These are phyloP conservation scores for Nakaseomyces kungkrabaensis DNA, from an alignment of 1,139 yeast species.

Conservation along the genomic window DNA sequence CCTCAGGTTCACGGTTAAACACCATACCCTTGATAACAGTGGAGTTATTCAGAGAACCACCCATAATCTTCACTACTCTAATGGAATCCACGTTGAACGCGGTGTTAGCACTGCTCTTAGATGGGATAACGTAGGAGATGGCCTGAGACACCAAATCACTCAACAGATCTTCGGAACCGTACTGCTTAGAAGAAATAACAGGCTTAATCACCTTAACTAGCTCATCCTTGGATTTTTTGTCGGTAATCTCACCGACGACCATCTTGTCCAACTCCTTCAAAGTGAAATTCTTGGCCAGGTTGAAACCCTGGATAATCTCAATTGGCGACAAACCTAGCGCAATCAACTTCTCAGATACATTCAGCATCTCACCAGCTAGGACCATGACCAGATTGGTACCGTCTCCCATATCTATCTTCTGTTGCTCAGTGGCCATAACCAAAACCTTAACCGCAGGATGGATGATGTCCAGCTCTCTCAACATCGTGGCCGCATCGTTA, in stretches of 20 bases:
- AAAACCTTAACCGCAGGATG: conserved; percentile 96
- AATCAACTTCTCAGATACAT: conserved; percentile 72
- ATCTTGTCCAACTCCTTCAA: conserved; percentile 56
- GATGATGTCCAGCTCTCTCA: conserved; percentile 84
- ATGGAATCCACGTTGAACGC: conserved; percentile 82
- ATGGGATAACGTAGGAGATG: conserved; percentile 68
- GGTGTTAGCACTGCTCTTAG: conserved; percentile 35
- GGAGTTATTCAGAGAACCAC: conserved; percentile 65
- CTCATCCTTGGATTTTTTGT: conserved; percentile 46
- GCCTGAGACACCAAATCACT: conserved; percentile 82
- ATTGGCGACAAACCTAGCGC: conserved; percentile 83
- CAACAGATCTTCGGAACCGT: conserved; percentile 73
- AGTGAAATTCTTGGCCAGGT: conserved; percentile 69
- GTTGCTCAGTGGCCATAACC: conserved; percentile 95
- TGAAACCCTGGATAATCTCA: conserved; percentile 84
- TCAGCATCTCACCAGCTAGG: conserved; percentile 85
- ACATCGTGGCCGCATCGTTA: conserved; percentile 94
- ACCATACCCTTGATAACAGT: conserved; percentile 95
- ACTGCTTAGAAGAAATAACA: conserved; percentile 88
- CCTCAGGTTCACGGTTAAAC: conserved; percentile 94
- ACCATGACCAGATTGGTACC: conserved; percentile 62
- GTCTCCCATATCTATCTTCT: conserved; percentile 84
- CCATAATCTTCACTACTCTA: conserved; percentile 95
- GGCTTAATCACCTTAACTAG: conserved; percentile 71
- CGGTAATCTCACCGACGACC: conserved; percentile 53